Conservation (phyloP, 2,329 filamentous ascomycete species). For the Pseudocercospora macadamiae region DNA sequence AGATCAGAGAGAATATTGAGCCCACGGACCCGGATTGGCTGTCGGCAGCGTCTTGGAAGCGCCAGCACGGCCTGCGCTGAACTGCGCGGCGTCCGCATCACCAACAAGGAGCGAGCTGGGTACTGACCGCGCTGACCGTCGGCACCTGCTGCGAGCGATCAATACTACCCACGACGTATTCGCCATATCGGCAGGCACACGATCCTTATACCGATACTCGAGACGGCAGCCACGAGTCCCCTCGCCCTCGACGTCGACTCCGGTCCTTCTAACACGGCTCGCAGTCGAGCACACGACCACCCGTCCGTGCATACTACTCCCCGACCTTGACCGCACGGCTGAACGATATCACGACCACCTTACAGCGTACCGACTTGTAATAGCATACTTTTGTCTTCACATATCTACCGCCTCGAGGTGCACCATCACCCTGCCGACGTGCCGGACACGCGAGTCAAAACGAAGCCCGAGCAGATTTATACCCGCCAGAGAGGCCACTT, state of each 20-base stretch:
- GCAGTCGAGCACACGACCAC: conserved; percentile 2
- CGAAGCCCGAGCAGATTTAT: neutral
- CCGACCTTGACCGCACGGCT: conserved; percentile 8
- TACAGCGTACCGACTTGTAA: conserved; percentile 4
- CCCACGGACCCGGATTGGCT: neutral
- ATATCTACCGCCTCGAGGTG: neutral
- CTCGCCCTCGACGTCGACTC: neutral
- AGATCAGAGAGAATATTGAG: neutral
- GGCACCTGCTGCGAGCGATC: neutral
- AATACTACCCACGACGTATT: neutral
- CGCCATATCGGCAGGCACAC: neutral
- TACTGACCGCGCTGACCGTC: conserved; percentile 4
- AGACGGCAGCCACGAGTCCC: neutral
- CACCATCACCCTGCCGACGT: neutral
- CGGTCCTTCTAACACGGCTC: neutral
- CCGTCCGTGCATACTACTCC: conserved; percentile 9
- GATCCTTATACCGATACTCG: neutral
- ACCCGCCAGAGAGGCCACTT: neutral
- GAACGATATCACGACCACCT: conserved; percentile 15
- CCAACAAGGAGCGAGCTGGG: conserved; percentile 1
- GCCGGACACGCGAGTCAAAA: conserved; percentile 12
- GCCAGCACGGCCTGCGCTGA: conserved; percentile 7
- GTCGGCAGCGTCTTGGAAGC: conserved; percentile 1
- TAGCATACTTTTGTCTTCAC: conserved; percentile 1
- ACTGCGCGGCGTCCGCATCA: neutral